Base-by-base conservation (phyloP, 2,329 filamentous ascomycete genomes). In the Calonectria leucothoes region DNA sequence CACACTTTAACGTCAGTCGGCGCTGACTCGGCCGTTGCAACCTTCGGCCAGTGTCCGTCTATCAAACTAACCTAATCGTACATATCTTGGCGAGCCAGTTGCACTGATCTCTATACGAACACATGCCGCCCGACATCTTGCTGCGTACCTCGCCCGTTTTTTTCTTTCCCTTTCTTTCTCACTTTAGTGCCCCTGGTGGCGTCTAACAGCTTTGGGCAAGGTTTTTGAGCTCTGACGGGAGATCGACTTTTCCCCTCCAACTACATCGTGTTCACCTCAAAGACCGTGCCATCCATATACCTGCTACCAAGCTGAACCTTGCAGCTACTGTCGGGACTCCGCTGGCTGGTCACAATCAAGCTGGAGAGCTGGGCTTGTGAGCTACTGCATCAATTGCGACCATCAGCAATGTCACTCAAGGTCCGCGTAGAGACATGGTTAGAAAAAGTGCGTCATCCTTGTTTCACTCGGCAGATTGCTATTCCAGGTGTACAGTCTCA, bases 401-500 rank as follows among this genome's bases (percentile, higher is more conserved):
- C 17, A 12, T 39, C 20, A 37, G 20, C 33, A 48, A 49, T 51
- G 33, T 39, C 55, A 39, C 55, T 39, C 55, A 12, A 20, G 23
- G 33, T 42, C 25, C 57, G 17, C 52, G 59, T 33, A 64, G 45
- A 23, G 17, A 63, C 57, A 52, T 25, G 33, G 33, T 27, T 52
- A 29, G 25, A 49, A 33, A 33, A 74, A 39, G 61, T 73, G 70
- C 73, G 71, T 79, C 77, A 78, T 74, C 61, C 68, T 74, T 75
- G 66, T 72, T 77, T 79, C 75, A 76, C 73, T 72, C 57, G 52
- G 39, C 45, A 29, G 69, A 39, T 69, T 37, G 51, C 33, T 52
- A 61, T 64, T 52, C 57, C 25, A 48, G 63, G 64, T 33, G 27
- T 35, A 59, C n/a, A n/a, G n/a, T n/a, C n/a, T 67, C 67, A 39